Conservation (phyloP, 257 asterid species). For the Leonotis leonurus region DNA sequence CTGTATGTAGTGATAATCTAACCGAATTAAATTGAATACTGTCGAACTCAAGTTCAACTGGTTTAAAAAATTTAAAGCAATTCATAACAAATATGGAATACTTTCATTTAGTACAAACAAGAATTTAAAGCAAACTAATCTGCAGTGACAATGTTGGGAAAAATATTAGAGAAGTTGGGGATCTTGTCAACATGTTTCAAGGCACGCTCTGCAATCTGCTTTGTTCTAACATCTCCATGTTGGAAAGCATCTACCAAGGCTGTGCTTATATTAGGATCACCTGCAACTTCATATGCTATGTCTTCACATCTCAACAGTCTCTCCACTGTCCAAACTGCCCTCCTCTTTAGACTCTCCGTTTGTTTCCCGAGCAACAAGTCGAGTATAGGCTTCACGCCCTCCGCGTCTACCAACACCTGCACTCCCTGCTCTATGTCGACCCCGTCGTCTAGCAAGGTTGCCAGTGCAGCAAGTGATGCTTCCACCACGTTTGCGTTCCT, state of each 20-base stretch:
- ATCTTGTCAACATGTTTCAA: constrained; percentile 71
- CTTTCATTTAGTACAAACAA: constrained; percentile 2
- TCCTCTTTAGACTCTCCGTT: constrained; percentile 54
- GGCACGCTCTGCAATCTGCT: constrained; percentile 89
- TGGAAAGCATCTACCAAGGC: constrained; percentile 94
- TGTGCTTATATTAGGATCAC: constrained; percentile 68
- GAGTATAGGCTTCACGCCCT: constrained; percentile 66
- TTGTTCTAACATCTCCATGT: constrained; percentile 74
- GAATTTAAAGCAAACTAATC: no score
- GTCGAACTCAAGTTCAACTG: no score
- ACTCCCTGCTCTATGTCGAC: constrained; percentile 74
- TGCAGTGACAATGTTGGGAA: constrained; percentile 30
- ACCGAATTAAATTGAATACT: no score
- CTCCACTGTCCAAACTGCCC: constrained; percentile 90
- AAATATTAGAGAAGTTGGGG: constrained; percentile 79
- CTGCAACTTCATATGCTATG: constrained; percentile 48
- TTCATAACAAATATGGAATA: not conserved
- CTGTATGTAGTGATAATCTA: no score
- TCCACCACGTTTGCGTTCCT: constrained; percentile 73
- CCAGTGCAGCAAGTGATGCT: constrained; percentile 82
- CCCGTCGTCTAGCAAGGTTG: constrained; percentile 74
- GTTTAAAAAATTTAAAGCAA: not conserved
- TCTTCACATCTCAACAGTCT: constrained; percentile 63
- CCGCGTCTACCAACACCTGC: constrained; percentile 53
- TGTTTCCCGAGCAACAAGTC: constrained; percentile 66